phyloP scores from a whole-genome alignment of 176 grass and related monocot species.

The Musa troglodytarum region DNA sequence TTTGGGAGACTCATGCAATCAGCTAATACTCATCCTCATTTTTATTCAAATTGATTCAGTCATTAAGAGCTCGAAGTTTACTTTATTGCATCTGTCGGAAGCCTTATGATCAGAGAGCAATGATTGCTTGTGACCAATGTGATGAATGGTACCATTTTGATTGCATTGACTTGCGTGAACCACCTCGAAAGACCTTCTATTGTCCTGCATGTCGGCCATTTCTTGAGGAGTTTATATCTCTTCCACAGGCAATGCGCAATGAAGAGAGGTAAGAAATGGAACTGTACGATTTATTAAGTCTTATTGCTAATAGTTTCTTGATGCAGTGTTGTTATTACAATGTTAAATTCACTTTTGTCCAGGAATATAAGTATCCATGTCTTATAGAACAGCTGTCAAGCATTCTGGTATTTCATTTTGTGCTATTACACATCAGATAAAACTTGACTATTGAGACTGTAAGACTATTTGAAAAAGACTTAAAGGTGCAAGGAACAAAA shows the following conservation, averaged over 20 bases:
- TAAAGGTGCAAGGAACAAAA: not conserved
- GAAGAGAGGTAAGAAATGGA: slow-evolving; percentile 37
- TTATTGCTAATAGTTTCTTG: not conserved
- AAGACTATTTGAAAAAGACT: no score
- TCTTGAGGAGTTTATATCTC: slow-evolving; percentile 37
- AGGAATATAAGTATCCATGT: not conserved
- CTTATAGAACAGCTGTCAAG: not conserved
- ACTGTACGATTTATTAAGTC: not conserved
- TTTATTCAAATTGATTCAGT: slow-evolving; percentile 33
- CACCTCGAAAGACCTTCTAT: slow-evolving; percentile 53
- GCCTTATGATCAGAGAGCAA: slow-evolving; percentile 67
- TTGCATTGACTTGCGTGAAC: slow-evolving; percentile 59
- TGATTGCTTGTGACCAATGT: slow-evolving; percentile 93
- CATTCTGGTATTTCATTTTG: not conserved
- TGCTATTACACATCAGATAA: not conserved
- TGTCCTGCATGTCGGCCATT: slow-evolving; percentile 59
- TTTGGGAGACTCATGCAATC: not conserved
- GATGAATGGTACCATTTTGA: slow-evolving; percentile 97
- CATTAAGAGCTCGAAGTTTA: slow-evolving; percentile 55
- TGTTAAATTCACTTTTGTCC: not conserved
- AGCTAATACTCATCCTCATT: not conserved
- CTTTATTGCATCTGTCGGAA: slow-evolving; percentile 92
- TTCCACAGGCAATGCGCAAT: slow-evolving; percentile 14
- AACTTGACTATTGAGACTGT: no score
- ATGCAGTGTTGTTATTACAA: not conserved